These are phyloP conservation scores for Solanum boliviense DNA, from an alignment of 257 asterid genomes.

Conservation along the genomic window DNA sequence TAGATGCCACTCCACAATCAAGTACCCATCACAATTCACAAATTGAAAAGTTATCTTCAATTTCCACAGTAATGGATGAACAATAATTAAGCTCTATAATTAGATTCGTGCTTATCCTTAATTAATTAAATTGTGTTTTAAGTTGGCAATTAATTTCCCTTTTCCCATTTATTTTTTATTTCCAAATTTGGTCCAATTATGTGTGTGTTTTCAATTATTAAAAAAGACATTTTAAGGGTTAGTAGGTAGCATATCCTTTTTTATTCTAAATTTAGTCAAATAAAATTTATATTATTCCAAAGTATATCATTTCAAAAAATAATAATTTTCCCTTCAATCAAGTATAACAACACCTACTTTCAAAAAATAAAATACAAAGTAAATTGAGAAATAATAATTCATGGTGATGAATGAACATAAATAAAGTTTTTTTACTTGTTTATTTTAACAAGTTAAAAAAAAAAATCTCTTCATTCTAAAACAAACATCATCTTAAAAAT, in stretches of 20 bases:
- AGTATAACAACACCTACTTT: neutral
- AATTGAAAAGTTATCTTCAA: neutral
- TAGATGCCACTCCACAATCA: neutral
- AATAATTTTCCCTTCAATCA: neutral
- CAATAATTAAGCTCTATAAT: neutral
- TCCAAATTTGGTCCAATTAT: neutral
- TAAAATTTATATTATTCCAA: neutral
- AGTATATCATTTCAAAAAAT: neutral
- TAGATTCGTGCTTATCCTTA: neutral
- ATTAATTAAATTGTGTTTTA: neutral
- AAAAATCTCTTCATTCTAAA: neutral
- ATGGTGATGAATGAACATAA: neutral
- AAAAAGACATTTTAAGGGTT: neutral
- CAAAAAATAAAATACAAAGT: neutral
- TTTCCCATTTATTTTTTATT: neutral
- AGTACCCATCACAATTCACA: neutral
- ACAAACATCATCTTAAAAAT: neutral
- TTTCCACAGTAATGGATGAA: neutral
- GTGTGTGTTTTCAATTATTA: neutral
- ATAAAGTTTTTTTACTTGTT: neutral
- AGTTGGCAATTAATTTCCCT: neutral
- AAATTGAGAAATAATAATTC: neutral
- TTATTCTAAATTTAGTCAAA: neutral
- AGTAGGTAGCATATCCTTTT: neutral
- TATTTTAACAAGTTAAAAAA: neutral